Evolutionary conservation across 805 yeast species (phyloP).

Genomic region (Cyberlindnera nakhonratchasimensis): DNA sequence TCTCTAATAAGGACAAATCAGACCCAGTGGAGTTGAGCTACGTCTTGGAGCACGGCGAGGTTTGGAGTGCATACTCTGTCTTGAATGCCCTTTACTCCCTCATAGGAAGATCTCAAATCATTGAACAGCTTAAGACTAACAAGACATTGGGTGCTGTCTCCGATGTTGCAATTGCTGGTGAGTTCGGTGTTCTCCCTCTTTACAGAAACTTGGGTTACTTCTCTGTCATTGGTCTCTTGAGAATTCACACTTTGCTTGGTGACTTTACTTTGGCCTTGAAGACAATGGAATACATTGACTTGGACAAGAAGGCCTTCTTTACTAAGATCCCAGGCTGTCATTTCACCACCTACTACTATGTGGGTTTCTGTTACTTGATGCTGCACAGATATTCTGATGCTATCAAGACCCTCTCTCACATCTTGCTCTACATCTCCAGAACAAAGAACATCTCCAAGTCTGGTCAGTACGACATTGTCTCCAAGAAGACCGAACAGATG

Average conservation of each 20-base stretch:
- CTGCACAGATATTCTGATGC: conserved; percentile 48
- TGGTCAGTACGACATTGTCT: conserved; percentile 44
- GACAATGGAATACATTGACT: conserved; percentile 44
- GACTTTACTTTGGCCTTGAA: conserved; percentile 47
- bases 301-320: conserved; percentile 45
- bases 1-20: conserved; percentile 28
- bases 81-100: conserved; percentile 47
- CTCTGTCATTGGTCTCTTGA: conserved; percentile 44
- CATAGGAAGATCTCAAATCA: conserved; percentile 33
- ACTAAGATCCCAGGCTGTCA: conserved; percentile 47
- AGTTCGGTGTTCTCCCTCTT: conserved; percentile 39
- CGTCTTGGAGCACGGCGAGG: conserved; percentile 37
- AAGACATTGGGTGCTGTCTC: conserved; percentile 13
- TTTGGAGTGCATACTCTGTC: conserved; percentile 46
- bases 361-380: conserved; percentile 50
- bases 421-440: conserved; percentile 43
- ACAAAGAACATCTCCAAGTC: conserved; percentile 40
- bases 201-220: conserved; percentile 47
- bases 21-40: conserved; percentile 34
- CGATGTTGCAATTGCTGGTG: conserved; percentile 36
- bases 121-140: conserved; percentile 19
- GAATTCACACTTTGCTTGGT: conserved; percentile 48
- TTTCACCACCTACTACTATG: conserved; percentile 49
- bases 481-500: conserved; percentile 49
- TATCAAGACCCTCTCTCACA: conserved; percentile 45